Percentiles rank a stretch among this genome's conserved stretches.
These are phyloP conservation scores for Tuber umbilicatum DNA, from an alignment of 495 filamentous ascomycete species.

Conservation along the genomic window DNA sequence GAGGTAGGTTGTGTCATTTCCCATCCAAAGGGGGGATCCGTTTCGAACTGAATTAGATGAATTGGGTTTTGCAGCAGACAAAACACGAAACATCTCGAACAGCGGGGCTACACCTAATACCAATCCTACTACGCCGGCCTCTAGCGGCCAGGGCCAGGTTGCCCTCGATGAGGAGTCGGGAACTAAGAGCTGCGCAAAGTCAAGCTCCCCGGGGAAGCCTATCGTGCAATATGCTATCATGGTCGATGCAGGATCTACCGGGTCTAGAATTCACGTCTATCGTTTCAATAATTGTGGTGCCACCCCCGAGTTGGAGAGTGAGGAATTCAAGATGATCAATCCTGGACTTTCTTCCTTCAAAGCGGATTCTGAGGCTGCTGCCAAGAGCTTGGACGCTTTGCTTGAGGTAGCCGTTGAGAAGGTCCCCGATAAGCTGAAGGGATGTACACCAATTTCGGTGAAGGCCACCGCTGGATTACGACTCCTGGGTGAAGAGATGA, in stretches of 20 bases:
- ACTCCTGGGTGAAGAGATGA: slow-evolving; percentile 73
- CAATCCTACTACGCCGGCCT: slow-evolving; percentile 4
- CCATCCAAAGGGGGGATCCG: slow-evolving; percentile 30
- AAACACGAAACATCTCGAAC: not conserved
- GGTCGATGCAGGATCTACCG: slow-evolving; percentile 97
- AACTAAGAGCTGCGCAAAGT: slow-evolving; percentile 70
- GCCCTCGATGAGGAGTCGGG: slow-evolving; percentile 56
- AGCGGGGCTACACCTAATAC: slow-evolving; percentile 5
- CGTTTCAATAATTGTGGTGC: slow-evolving; percentile 97
- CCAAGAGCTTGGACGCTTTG: slow-evolving; percentile 78
- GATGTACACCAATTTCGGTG: slow-evolving; percentile 84
- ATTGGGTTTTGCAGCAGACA: not conserved
- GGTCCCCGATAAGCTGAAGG: slow-evolving; percentile 79
- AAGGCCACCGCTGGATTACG: slow-evolving; percentile 94
- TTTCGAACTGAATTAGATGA: slow-evolving; percentile 7
- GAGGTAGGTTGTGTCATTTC: slow-evolving; percentile 42
- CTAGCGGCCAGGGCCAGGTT: slow-evolving; percentile 45
- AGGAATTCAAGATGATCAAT: slow-evolving; percentile 83
- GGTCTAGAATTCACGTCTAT: slow-evolving; percentile 96
- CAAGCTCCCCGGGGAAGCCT: slow-evolving; percentile 76
- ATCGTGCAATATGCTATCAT: slow-evolving; percentile 95
- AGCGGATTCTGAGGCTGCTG: slow-evolving; percentile 76
- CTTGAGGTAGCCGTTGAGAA: slow-evolving; percentile 74
- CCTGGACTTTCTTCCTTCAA: slow-evolving; percentile 80
- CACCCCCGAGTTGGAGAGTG: slow-evolving; percentile 88